These are phyloP conservation scores for Tetracladium marchalianum DNA, from an alignment of 495 filamentous ascomycete species.

Conservation along the genomic window DNA sequence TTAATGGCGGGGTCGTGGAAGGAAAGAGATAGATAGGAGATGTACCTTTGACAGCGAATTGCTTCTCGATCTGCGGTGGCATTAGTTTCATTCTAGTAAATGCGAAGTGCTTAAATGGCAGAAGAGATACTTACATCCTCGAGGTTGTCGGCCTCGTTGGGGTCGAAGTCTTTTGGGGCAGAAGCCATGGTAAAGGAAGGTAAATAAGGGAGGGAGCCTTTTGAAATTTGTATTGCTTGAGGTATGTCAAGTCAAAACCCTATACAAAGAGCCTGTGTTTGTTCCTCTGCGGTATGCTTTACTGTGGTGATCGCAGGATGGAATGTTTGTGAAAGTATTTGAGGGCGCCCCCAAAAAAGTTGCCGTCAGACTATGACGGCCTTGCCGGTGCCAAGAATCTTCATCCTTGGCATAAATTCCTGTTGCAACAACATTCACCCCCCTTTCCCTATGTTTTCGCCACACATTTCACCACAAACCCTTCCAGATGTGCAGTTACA, in stretches of 20 bases:
- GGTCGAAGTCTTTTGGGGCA: constrained; percentile 40
- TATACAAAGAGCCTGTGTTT: background rate
- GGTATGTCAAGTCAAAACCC: background rate
- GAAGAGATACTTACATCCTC: constrained; percentile 51
- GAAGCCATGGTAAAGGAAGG: constrained; percentile 16
- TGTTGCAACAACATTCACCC: too few relatives aligned
- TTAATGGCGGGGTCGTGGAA: background rate
- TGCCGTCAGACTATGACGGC: too few relatives aligned
- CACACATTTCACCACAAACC: too few relatives aligned
- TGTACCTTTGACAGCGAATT: constrained; percentile 97
- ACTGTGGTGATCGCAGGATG: too few relatives aligned
- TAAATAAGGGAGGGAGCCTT: background rate
- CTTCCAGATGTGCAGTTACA: too few relatives aligned
- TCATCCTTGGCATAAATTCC: too few relatives aligned
- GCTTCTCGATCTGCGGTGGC: constrained; percentile 83
- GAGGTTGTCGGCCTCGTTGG: constrained; percentile 65
- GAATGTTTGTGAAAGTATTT: too few relatives aligned
- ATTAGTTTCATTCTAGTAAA: constrained; percentile 1
- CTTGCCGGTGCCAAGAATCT: too few relatives aligned
- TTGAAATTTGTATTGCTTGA: background rate
- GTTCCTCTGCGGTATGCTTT: background rate
- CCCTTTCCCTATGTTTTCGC: too few relatives aligned
- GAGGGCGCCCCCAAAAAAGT: too few relatives aligned
- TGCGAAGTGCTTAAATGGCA: background rate
- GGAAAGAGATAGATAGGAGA: background rate